Evolutionary conservation across 352 stramenopile genomes (phyloP).

Genomic region (Stephanocyclus meneghinianus): DNA sequence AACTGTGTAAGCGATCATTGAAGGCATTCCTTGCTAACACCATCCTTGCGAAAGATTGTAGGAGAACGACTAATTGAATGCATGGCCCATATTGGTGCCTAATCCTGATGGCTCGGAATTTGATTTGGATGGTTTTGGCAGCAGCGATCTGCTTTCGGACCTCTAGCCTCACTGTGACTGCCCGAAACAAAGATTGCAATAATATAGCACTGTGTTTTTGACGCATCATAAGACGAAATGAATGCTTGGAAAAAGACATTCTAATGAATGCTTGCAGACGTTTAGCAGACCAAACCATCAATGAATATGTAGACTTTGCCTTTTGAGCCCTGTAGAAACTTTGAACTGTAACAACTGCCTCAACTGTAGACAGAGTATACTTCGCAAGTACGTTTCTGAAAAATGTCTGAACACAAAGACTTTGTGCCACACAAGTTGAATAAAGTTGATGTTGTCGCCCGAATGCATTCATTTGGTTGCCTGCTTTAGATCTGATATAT

Average conservation of each 20-base stretch:
- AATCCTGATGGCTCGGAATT: not conserved
- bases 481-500: not conserved
- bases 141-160: not conserved
- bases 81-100: not conserved
- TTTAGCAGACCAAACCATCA: not conserved
- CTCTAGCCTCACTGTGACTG: not conserved
- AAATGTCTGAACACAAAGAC: conserved; percentile 2
- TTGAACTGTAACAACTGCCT: conserved; percentile 8
- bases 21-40: not conserved
- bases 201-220: not conserved
- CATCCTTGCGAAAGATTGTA: conserved; percentile 17
- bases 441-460: not conserved
- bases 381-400: not conserved
- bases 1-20: not conserved
- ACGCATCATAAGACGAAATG: not conserved
- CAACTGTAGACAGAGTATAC: not conserved
- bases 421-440: not conserved
- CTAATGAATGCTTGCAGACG: conserved; percentile 11
- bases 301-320: not conserved
- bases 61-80: not conserved
- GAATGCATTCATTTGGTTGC: not conserved
- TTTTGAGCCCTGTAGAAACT: not conserved
- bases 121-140: conserved; percentile 1
- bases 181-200: conserved; percentile 18
- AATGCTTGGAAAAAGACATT: conserved; percentile 1